These are phyloP conservation scores for Monilinia polystroma DNA, from an alignment of 2,329 filamentous ascomycete genomes.

Conservation along the genomic window DNA sequence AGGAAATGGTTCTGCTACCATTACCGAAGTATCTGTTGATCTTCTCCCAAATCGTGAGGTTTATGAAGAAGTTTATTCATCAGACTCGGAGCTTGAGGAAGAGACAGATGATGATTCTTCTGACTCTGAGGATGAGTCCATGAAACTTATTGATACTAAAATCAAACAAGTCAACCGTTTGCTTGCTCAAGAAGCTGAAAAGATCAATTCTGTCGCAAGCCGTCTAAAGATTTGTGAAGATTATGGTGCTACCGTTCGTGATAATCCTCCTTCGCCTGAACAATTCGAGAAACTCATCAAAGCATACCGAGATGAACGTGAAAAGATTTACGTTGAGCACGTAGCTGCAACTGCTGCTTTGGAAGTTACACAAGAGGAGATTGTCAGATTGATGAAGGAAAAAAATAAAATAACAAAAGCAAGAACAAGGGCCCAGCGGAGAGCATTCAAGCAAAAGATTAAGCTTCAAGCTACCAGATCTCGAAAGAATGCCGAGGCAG, in stretches of 20 bases:
- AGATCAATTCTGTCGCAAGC: constrained; percentile 35
- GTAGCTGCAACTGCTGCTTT: constrained; percentile 39
- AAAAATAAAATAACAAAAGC: constrained; percentile 35
- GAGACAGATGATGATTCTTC: constrained; percentile 37
- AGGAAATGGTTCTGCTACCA: constrained; percentile 55
- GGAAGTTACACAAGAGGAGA: constrained; percentile 41
- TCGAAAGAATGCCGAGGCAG: constrained; percentile 42
- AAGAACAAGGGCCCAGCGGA: constrained; percentile 40
- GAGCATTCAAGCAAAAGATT: constrained; percentile 41
- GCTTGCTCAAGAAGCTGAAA: constrained; percentile 37
- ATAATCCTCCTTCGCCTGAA: constrained; percentile 26
- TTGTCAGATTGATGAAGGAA: constrained; percentile 41
- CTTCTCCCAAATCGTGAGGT: constrained; percentile 52
- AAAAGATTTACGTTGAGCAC: constrained; percentile 44
- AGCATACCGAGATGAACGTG: constrained; percentile 35
- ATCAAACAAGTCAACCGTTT: constrained; percentile 32
- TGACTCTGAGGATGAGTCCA: constrained; percentile 35
- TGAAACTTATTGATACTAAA: constrained; percentile 30
- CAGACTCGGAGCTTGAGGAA: constrained; percentile 40
- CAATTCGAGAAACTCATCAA: constrained; percentile 34
- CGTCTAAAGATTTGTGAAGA: constrained; percentile 36
- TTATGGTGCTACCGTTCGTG: constrained; percentile 33
- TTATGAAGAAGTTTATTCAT: constrained; percentile 43
- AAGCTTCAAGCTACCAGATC: constrained; percentile 42
- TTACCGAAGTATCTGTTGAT: constrained; percentile 62